Evolutionary conservation across 2,329 filamentous ascomycete species (phyloP), one percentile per base, ranked within the genome.

Genomic region (Fusarium sp.): DNA sequence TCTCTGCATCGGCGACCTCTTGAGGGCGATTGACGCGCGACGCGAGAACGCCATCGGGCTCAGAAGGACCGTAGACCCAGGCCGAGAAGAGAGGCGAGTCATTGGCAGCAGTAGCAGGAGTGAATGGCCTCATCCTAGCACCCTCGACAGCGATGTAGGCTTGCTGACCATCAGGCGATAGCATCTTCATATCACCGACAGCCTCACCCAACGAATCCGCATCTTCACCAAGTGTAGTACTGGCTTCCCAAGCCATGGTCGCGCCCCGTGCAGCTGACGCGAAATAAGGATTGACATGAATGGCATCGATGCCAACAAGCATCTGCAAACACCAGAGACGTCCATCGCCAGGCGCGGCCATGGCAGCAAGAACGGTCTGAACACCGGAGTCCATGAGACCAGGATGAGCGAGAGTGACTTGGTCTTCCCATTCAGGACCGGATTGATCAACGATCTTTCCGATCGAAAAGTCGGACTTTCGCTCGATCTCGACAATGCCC

Each of bases 321-420:
- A 61, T 61, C 39, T 61, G 58, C 22, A 61, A 22, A n/a, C 50
- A 61, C 58, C 58, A 61, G 5, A 61, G 10, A 14, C 50, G 47
- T 7, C 58, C 58, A 29, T 61, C 58, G 1, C 58, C 58, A 3
- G 58, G 58, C 12, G 58, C 58, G 9, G 58, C 58, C 58, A 61
- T 61, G 3, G 58, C 58, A 56, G 58, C 58, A 12, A 61, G 58
- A 4, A 61, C 58, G 8, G 58, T 61, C n/a, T 61, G 58, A 0
- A 57, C 58, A 27, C 58, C 58, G 25, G 58, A 61, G 58, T 61
- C 58, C 58, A 61, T 61, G 11, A 61, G 58, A 0, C 58, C 58
- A 29, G 58, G 58, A 29, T 61, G 58, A 27, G 58, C 58, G 11
- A 61, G 38, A 9, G 15, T 14, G 9, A 61, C 46, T 18, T 61